Conservation (phyloP, 2,329 filamentous ascomycete genomes). For the Teratosphaeria zuluensis region DNA sequence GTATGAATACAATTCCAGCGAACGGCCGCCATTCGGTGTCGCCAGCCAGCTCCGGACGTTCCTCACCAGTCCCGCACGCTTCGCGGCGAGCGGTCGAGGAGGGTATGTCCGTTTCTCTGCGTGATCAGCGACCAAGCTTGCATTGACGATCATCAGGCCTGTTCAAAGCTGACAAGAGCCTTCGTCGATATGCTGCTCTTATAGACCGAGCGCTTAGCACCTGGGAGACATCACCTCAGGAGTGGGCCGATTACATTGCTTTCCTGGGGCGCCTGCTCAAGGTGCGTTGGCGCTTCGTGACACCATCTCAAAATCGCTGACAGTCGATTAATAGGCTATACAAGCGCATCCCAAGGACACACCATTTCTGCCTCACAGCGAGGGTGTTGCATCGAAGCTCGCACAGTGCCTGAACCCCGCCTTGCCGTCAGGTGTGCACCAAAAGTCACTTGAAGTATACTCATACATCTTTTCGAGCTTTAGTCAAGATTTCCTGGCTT, state of each 20-base stretch:
- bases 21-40: constrained; percentile 53
- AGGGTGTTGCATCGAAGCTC: constrained; percentile 75
- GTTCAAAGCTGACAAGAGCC: constrained; percentile 54
- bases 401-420: constrained; percentile 92
- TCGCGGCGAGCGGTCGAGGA: constrained; percentile 68
- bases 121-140: neutral
- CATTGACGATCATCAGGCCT: constrained; percentile 37
- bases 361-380: constrained; percentile 68
- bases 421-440: constrained; percentile 90
- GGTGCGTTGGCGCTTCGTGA: constrained; percentile 37
- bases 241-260: constrained; percentile 99
- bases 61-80: constrained; percentile 64
- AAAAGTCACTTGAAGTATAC: constrained; percentile 94
- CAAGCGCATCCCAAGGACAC: constrained; percentile 72
- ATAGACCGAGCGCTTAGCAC: constrained; percentile 80
- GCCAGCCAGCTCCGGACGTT: constrained; percentile 74
- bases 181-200: constrained; percentile 79
- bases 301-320: neutral
- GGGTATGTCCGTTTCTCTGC: constrained; percentile 48
- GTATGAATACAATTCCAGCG: constrained; percentile 56
- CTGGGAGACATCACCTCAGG: constrained; percentile 87
- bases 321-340: constrained; percentile 52
- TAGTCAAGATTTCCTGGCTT: constrained; percentile 57
- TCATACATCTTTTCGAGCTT: constrained; percentile 79
- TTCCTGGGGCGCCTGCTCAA: constrained; percentile 87